Percentiles rank a stretch among this genome's conserved stretches.
phyloP scores from a whole-genome alignment of 2,329 filamentous ascomycete species.

The Daldinia eschscholtzii region DNA sequence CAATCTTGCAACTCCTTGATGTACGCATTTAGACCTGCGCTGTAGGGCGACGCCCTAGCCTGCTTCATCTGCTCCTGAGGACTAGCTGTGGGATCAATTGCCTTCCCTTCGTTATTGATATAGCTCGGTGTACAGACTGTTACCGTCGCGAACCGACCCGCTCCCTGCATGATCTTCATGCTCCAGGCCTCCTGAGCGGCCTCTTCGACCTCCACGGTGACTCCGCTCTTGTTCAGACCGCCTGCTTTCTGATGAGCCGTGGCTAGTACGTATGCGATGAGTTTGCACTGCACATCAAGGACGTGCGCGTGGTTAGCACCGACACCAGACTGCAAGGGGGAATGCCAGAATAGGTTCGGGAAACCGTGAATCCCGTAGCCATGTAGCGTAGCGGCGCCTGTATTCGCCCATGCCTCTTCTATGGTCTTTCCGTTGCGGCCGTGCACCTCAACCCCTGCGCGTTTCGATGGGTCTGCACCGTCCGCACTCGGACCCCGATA shows the following conservation, averaged over 20 bases:
- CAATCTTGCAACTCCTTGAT: constrained; percentile 48
- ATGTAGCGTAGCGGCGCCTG: constrained; percentile 65
- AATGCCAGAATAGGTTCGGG: constrained; percentile 67
- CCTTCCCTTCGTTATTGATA: constrained; percentile 61
- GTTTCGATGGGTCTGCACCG: constrained; percentile 58
- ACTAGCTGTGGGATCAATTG: constrained; percentile 38
- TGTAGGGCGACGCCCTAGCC: constrained; percentile 50
- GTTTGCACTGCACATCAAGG: constrained; percentile 42
- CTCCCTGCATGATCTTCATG: constrained; percentile 53
- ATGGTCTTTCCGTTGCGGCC: constrained; percentile 45
- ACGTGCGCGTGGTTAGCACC: constrained; percentile 43
- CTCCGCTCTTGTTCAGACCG: constrained; percentile 32
- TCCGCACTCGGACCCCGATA: constrained; percentile 59
- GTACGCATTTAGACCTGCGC: constrained; percentile 53
- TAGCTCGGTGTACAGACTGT: constrained; percentile 68
- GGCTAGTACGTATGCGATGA: constrained; percentile 52
- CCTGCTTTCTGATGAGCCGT: constrained; percentile 51
- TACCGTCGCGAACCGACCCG: constrained; percentile 56
- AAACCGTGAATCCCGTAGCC: constrained; percentile 63
- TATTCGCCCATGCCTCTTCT: constrained; percentile 44
- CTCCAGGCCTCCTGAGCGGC: constrained; percentile 64
- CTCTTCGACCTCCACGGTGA: constrained; percentile 58
- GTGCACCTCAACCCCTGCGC: constrained; percentile 50
- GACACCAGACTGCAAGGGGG: constrained; percentile 57
- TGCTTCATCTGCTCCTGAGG: constrained; percentile 52